Evolutionary conservation across 192 early-diverging fungal genomes (phyloP).

Genomic region (Rhizophagus prolifer): DNA sequence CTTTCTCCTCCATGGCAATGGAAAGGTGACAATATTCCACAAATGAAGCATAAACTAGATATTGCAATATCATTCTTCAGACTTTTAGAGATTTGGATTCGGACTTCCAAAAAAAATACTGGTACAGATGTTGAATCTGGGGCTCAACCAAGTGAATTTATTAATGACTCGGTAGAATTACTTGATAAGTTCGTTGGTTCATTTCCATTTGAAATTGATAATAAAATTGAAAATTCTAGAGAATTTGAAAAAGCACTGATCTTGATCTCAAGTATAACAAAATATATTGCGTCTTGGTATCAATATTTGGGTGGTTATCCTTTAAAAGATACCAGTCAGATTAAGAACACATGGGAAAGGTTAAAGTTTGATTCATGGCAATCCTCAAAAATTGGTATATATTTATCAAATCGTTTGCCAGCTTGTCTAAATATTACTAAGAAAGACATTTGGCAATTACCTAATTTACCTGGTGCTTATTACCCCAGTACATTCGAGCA

Average conservation of each 20-base stretch:
- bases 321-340: conserved; percentile 22
- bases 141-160: conserved; percentile 25
- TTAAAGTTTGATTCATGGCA: not conserved
- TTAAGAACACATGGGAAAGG: conserved; percentile 10
- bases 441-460: conserved; percentile 15
- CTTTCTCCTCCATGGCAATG: conserved; percentile 20
- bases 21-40: not conserved
- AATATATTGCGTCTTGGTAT: conserved; percentile 23
- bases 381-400: not conserved
- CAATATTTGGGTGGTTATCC: conserved; percentile 14
- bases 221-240: not conserved
- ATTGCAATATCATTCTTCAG: conserved; percentile 23
- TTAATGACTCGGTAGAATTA: conserved; percentile 18
- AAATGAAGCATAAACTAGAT: conserved; percentile 11
- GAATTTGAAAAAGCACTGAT: conserved; percentile 18
- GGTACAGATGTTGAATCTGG: not conserved
- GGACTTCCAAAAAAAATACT: not conserved
- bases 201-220: not conserved
- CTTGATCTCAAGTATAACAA: conserved; percentile 18
- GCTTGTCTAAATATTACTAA: not conserved
- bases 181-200: not conserved
- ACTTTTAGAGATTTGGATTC: conserved; percentile 24
- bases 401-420: not conserved
- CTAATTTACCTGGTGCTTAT: conserved; percentile 29
- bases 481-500: not conserved